Percentiles rank a stretch among this genome's conserved stretches.
Conservation (phyloP, 202 grass and related monocot genomes). For the Eragrostis tef region DNA sequence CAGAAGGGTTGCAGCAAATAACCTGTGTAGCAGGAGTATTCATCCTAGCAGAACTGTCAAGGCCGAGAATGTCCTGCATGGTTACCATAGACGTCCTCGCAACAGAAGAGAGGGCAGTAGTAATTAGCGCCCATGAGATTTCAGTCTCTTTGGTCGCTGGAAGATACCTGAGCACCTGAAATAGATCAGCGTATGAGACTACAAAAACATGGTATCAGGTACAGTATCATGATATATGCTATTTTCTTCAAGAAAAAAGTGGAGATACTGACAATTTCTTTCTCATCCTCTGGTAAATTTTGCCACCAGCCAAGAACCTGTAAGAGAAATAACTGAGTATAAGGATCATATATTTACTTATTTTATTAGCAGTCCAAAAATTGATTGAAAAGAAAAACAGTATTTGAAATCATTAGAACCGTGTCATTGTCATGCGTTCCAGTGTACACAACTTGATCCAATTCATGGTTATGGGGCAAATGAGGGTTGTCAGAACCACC, state of each 20-base stretch:
- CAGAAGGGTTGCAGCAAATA: background rate
- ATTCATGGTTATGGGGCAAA: conserved; percentile 93
- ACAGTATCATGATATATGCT: background rate
- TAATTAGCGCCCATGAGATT: conserved; percentile 75
- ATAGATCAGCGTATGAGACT: conserved; percentile 23
- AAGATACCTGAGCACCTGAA: conserved; percentile 76
- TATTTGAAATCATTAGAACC: conserved; percentile 24
- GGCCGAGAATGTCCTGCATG: conserved; percentile 83
- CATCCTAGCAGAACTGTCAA: conserved; percentile 80
- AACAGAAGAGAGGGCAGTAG: conserved; percentile 67
- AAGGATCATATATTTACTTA: background rate
- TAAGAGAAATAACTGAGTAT: conserved; percentile 4
- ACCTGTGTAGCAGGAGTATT: conserved; percentile 94
- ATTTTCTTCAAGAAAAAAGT: conserved; percentile 6
- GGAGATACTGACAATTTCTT: conserved; percentile 58
- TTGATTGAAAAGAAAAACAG: background rate
- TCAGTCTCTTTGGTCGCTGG: conserved; percentile 46
- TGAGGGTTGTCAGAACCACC: conserved; percentile 81
- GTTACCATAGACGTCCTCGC: conserved; percentile 73
- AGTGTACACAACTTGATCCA: conserved; percentile 94
- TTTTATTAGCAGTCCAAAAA: conserved; percentile 13
- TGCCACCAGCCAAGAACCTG: conserved; percentile 89
- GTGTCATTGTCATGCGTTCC: conserved; percentile 98
- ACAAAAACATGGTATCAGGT: background rate
- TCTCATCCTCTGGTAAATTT: conserved; percentile 69